phyloP scores from a whole-genome alignment of 768 basidiomycete genomes.

The Suillus subaureus region DNA sequence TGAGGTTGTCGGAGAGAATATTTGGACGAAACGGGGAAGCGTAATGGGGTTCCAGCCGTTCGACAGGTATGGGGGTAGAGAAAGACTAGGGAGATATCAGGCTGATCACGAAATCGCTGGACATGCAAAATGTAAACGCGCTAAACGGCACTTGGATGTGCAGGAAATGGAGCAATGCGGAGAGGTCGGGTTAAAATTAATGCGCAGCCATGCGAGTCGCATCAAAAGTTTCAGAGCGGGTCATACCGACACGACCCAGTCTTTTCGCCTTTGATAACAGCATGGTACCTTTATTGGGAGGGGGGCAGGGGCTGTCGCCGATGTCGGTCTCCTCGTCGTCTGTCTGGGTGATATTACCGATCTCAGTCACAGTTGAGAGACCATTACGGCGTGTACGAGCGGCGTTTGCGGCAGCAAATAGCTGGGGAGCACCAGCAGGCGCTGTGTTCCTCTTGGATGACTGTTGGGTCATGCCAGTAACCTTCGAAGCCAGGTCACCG shows the following conservation, averaged over 20 bases:
- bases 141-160: constrained; percentile 7
- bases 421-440: constrained; percentile 51
- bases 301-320: constrained; percentile 88
- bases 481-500: constrained; percentile 66
- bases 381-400: constrained; percentile 65
- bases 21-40: constrained; percentile 13
- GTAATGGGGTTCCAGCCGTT: constrained; percentile 6
- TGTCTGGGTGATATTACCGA: constrained; percentile 59
- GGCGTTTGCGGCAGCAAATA: constrained; percentile 72
- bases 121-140: not conserved
- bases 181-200: constrained; percentile 30
- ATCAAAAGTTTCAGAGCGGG: constrained; percentile 71
- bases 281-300: constrained; percentile 55
- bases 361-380: constrained; percentile 68
- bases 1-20: constrained; percentile 16
- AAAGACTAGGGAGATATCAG: constrained; percentile 12
- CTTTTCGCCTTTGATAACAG: constrained; percentile 61
- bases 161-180: constrained; percentile 1
- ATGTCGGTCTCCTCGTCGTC: constrained; percentile 80
- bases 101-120: constrained; percentile 11
- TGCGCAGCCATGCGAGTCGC: constrained; percentile 55
- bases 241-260: constrained; percentile 47
- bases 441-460: constrained; percentile 68
- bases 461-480: constrained; percentile 36
- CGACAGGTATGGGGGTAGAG: constrained; percentile 2